A percentile compares a stretch with the other conserved stretches of the same genome.
Conservation (phyloP, 768 basidiomycete genomes). For the Pleurotus tuber-regium region DNA sequence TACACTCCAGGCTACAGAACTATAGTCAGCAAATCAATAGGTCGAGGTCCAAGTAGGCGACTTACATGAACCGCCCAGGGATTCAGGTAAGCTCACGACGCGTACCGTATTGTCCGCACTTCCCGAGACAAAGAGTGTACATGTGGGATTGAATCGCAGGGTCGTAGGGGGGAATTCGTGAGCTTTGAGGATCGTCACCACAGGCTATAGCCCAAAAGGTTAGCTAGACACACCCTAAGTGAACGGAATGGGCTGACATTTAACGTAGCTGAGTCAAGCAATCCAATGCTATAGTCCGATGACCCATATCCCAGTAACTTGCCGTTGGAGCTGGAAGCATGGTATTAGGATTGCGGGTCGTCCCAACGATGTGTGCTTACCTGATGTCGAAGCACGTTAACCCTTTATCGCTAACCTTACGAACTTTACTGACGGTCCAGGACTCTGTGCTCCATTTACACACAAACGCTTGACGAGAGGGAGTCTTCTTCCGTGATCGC, state of each 20-base stretch:
- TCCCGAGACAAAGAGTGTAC: constrained; percentile 80
- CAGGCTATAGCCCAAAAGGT: constrained; percentile 52
- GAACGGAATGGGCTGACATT: constrained; percentile 57
- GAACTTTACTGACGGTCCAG: constrained; percentile 64
- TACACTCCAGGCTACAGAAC: constrained; percentile 34
- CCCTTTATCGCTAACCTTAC: constrained; percentile 76
- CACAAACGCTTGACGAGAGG: constrained; percentile 60
- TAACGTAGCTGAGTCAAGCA: constrained; percentile 77
- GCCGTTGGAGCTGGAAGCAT: constrained; percentile 66
- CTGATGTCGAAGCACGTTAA: constrained; percentile 89
- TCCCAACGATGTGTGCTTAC: constrained; percentile 36
- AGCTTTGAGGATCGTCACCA: constrained; percentile 85
- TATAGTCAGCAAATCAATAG: constrained; percentile 10
- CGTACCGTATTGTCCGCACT: constrained; percentile 90
- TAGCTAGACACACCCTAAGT: too few species aligned
- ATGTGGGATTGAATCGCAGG: constrained; percentile 82
- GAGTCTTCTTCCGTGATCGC: constrained; percentile 53
- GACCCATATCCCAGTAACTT: constrained; percentile 81
- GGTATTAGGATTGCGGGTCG: constrained; percentile 1
- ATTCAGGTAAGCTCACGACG: constrained; percentile 68
- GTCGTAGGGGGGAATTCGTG: constrained; percentile 95
- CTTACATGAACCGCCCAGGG: constrained; percentile 52
- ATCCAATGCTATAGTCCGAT: constrained; percentile 81
- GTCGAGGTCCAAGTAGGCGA: constrained; percentile 9
- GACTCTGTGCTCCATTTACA: constrained; percentile 70